Conservation (phyloP, 2,329 filamentous ascomycete genomes). For the Trichoderma harzianum region DNA sequence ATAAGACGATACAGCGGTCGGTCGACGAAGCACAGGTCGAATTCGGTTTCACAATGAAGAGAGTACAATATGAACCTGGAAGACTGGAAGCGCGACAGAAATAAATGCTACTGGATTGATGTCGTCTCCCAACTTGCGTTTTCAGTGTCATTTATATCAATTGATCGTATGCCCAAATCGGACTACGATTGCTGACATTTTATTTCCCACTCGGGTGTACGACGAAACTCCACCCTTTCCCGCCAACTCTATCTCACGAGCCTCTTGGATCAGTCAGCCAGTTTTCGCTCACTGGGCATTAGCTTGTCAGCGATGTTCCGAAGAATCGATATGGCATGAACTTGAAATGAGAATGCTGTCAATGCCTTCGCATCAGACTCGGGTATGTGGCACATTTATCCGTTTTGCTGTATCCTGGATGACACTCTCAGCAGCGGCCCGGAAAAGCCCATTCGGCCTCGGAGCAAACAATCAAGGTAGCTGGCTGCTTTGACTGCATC, state of each 20-base stretch:
- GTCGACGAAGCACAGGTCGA: neutral
- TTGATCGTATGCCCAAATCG: neutral
- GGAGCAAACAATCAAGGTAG: fast-evolving
- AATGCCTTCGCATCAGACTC: neutral
- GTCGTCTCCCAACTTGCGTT: neutral
- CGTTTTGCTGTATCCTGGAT: neutral
- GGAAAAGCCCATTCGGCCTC: neutral
- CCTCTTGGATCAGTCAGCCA: neutral
- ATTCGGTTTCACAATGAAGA: neutral
- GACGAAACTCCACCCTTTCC: neutral
- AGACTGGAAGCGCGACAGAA: neutral
- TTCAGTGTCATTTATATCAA: neutral
- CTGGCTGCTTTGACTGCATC: neutral
- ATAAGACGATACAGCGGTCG: neutral
- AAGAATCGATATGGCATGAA: neutral
- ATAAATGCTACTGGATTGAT: neutral
- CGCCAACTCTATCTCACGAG: neutral
- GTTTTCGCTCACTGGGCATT: neutral
- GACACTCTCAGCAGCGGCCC: neutral
- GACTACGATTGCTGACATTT: neutral
- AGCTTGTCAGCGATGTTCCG: neutral
- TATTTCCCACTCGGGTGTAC: neutral
- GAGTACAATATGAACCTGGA: neutral
- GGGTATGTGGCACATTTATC: neutral
- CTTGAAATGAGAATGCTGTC: neutral